Percentiles rank a stretch among this genome's conserved stretches.
Evolutionary conservation across 768 basidiomycete genomes (phyloP).

Genomic region (Tricholoma hemisulphureum): DNA sequence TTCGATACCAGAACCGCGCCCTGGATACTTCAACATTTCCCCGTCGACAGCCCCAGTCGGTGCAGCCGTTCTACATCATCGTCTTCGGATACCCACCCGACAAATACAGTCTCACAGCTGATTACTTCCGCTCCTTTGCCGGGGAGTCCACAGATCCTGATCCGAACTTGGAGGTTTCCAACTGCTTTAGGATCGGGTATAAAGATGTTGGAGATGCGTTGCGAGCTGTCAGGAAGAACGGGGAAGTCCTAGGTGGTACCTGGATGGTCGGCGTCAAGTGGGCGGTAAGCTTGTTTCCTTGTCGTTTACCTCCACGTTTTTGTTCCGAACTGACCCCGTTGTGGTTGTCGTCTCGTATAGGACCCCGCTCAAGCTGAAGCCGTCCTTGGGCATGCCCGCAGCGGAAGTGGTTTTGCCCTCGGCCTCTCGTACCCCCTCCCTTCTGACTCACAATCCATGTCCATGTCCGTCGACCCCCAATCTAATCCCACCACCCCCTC

Average conservation of each 20-base stretch:
- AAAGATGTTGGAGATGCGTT: conserved; percentile 68
- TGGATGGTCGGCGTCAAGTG: conserved; percentile 89
- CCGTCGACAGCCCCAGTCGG: conserved; percentile 26
- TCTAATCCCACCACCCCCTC: conserved; percentile 16
- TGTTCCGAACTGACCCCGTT: too few relatives aligned
- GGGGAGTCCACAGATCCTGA: conserved; percentile 71
- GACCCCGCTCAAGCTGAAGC: conserved; percentile 60
- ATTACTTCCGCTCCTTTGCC: conserved; percentile 69
- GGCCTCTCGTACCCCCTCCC: conserved; percentile 11
- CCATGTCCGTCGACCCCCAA: conserved; percentile 50
- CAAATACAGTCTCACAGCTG: conserved; percentile 66
- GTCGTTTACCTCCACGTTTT: not conserved
- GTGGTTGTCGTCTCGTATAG: conserved; percentile 32
- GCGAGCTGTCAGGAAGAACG: conserved; percentile 78
- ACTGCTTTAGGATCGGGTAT: conserved; percentile 83
- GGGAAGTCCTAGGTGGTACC: conserved; percentile 68
- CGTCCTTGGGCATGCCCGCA: conserved; percentile 41
- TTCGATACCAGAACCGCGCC: conserved; percentile 31
- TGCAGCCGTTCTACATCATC: conserved; percentile 60
- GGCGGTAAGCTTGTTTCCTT: conserved; percentile 56
- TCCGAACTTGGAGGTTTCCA: conserved; percentile 63
- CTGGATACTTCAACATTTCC: conserved; percentile 41
- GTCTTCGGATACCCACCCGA: conserved; percentile 90
- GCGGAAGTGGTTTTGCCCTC: conserved; percentile 11
- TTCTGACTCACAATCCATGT: conserved; percentile 29